Percentiles rank a stretch among this genome's conserved stretches.
phyloP scores from a whole-genome alignment of 495 filamentous ascomycete species.

The Penicillium longicatenatum region DNA sequence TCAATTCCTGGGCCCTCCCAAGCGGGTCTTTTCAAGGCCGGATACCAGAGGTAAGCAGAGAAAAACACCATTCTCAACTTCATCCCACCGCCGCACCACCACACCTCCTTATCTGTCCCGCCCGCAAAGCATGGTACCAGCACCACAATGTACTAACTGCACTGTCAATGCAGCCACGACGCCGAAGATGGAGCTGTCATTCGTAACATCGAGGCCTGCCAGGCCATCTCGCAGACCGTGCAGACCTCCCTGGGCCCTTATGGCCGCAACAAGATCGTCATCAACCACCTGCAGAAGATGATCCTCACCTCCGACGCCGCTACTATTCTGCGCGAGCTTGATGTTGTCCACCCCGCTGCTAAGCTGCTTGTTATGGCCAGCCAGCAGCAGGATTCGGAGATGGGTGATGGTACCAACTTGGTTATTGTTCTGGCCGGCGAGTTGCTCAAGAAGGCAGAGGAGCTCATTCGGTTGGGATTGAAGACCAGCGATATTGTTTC shows the following conservation, averaged over 20 bases:
- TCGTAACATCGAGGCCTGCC: slow-evolving; percentile 98
- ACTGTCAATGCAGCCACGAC: slow-evolving; percentile 69
- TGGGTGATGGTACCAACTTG: slow-evolving; percentile 98
- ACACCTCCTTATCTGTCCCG: slow-evolving; percentile 33
- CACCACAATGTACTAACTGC: slow-evolving; percentile 11
- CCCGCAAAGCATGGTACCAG: slow-evolving; percentile 2
- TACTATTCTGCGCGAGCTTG: slow-evolving; percentile 94
- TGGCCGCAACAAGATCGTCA: slow-evolving; percentile 99
- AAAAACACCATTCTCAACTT: slow-evolving; percentile 2
- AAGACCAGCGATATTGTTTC: slow-evolving; percentile 95
- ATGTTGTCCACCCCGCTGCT: slow-evolving; percentile 97
- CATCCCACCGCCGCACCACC: slow-evolving; percentile 27
- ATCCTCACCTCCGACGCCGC: slow-evolving; percentile 97
- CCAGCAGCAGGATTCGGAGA: slow-evolving; percentile 98
- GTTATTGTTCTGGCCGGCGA: slow-evolving; percentile 96
- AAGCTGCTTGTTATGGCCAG: slow-evolving; percentile 99
- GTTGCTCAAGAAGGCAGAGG: slow-evolving; percentile 95
- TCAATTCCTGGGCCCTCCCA: slow-evolving; percentile 92
- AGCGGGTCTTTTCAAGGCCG: slow-evolving; percentile 89
- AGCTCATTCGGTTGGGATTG: slow-evolving; percentile 89
- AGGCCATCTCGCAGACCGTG: slow-evolving; percentile 92
- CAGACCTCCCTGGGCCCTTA: slow-evolving; percentile 96
- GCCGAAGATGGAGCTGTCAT: slow-evolving; percentile 98
- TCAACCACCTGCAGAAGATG: slow-evolving; percentile 99
- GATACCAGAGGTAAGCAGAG: slow-evolving; percentile 83